A percentile compares a stretch with the other conserved stretches of the same genome.
phyloP scores from a whole-genome alignment of 805 yeast genomes.

The Dipodascopsis uninucleata region DNA sequence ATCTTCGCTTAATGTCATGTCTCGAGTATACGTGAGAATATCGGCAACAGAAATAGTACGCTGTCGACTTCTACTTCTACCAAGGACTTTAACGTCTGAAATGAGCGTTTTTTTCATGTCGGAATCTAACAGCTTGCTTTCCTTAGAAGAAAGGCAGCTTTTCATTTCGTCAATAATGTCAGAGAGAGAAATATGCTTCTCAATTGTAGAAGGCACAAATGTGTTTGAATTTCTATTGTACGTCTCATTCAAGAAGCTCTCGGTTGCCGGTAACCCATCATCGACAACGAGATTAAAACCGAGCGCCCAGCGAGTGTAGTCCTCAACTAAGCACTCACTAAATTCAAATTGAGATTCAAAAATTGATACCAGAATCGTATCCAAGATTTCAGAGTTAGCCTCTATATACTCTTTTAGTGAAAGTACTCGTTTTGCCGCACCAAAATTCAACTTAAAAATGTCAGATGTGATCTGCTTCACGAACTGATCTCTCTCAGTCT shows the following conservation, averaged over 20 bases:
- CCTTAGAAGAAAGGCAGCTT: no score
- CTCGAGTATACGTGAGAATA: slow-evolving; percentile 1
- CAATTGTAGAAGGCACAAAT: no score
- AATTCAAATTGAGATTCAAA: slow-evolving; percentile 17
- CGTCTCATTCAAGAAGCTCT: not conserved
- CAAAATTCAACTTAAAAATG: slow-evolving; percentile 6
- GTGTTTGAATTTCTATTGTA: no score
- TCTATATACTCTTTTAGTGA: slow-evolving; percentile 17
- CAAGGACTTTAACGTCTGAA: not conserved
- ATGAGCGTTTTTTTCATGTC: not conserved
- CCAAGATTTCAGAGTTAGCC: slow-evolving; percentile 11
- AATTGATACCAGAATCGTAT: slow-evolving; percentile 3
- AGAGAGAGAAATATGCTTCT: no score
- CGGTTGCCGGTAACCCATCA: slow-evolving; percentile 5
- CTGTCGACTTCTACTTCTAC: not conserved
- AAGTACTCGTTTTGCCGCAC: slow-evolving; percentile 15
- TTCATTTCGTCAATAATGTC: no score
- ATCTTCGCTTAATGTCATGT: slow-evolving; percentile 1
- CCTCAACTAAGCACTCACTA: slow-evolving; percentile 10
- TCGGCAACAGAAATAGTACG: not conserved
- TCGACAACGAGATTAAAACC: slow-evolving; percentile 20
- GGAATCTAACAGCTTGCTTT: not conserved
- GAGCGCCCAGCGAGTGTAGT: slow-evolving; percentile 13
- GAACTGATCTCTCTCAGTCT: slow-evolving; percentile 13
- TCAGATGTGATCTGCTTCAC: slow-evolving; percentile 8